Conservation (phyloP, 192 early-diverging fungal species). For the Powellomyces hirtus region DNA sequence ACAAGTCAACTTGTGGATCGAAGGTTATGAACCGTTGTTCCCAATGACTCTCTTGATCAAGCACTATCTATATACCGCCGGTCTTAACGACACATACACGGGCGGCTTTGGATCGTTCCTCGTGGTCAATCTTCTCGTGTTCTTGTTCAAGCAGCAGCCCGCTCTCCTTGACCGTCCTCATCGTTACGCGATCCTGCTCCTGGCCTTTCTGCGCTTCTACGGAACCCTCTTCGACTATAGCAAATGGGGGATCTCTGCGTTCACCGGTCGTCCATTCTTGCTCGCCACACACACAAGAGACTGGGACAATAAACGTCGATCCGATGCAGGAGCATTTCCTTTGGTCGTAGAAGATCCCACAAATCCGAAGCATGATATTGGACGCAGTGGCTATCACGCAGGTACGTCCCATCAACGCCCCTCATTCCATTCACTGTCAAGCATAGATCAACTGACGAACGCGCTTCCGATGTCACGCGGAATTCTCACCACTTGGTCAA, state of each 20-base stretch:
- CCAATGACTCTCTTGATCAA: background rate
- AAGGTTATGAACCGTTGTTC: background rate
- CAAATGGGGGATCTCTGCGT: background rate
- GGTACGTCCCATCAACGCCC: background rate
- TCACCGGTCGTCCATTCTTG: background rate
- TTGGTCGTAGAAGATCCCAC: slow-evolving; percentile 10
- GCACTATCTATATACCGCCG: background rate
- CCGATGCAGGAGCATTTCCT: background rate
- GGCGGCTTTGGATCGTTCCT: slow-evolving; percentile 13
- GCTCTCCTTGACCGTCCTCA: background rate
- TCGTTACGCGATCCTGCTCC: background rate
- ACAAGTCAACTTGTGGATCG: background rate
- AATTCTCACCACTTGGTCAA: background rate
- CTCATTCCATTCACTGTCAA: background rate
- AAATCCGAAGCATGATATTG: background rate
- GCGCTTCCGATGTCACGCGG: background rate
- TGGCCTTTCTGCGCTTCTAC: slow-evolving; percentile 2
- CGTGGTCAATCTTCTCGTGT: background rate
- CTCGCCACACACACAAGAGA: background rate
- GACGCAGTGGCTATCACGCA: background rate
- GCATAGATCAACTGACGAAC: background rate
- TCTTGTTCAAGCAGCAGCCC: background rate
- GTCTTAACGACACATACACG: background rate
- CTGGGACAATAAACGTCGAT: background rate
- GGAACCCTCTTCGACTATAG: slow-evolving; percentile 2